Percentiles rank a stretch among this genome's conserved stretches.
Conservation (phyloP, 2,329 filamentous ascomycete genomes). For the Fusarium algeriense region DNA sequence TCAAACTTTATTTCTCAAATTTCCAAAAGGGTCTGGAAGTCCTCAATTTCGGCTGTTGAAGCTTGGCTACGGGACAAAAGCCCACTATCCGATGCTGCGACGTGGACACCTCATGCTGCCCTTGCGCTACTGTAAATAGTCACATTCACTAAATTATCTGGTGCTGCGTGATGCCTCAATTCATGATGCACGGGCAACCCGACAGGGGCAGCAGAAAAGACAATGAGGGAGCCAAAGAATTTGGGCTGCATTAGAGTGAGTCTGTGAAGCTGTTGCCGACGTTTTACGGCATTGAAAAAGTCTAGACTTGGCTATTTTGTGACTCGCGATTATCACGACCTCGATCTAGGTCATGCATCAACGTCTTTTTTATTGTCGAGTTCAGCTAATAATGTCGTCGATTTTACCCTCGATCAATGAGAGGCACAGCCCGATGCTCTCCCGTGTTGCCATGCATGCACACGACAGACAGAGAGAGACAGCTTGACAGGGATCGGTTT, state of each 20-base stretch:
- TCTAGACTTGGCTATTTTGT: slow-evolving; percentile 23
- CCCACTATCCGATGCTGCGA: slow-evolving; percentile 1
- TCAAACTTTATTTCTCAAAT: slow-evolving; percentile 32
- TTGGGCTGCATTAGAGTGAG: slow-evolving; percentile 6
- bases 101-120: slow-evolving; percentile 9
- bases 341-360: slow-evolving; percentile 15
- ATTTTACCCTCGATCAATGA: slow-evolving; percentile 10
- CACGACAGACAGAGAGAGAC: slow-evolving; percentile 22
- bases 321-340: slow-evolving; percentile 6
- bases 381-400: slow-evolving; percentile 33
- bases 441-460: slow-evolving; percentile 6
- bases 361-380: slow-evolving; percentile 1
- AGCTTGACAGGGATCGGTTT: slow-evolving; percentile 38
- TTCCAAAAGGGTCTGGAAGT: slow-evolving; percentile 10
- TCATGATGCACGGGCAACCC: slow-evolving; percentile 2
- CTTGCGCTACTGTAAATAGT: slow-evolving; percentile 38
- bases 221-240: slow-evolving; percentile 8
- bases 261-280: slow-evolving; percentile 1
- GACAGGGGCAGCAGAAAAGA: not conserved
- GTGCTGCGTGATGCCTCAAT: slow-evolving; percentile 24
- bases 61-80: slow-evolving; percentile 32
- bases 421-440: slow-evolving; percentile 35
- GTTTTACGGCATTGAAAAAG: slow-evolving; percentile 4
- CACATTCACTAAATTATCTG: slow-evolving; percentile 20
- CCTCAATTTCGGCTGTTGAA: slow-evolving; percentile 44